Conservation (phyloP, 768 basidiomycete genomes). For the Pleurotus pulmonarius region DNA sequence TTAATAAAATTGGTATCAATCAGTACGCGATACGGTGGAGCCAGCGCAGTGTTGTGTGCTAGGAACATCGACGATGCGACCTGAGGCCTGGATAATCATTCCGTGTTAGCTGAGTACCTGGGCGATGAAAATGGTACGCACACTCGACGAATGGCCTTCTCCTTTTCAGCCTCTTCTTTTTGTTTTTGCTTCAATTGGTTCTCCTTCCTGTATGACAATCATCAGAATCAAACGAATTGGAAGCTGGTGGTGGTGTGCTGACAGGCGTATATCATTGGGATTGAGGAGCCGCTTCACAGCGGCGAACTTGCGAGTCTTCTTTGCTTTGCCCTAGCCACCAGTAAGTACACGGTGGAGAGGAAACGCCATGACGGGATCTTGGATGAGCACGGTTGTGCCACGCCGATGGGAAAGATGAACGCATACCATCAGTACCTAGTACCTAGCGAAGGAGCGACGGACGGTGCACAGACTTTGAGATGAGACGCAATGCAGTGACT, state of each 20-base stretch:
- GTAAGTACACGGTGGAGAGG: neutral
- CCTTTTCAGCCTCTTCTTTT: conserved; percentile 78
- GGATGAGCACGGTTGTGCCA: neutral
- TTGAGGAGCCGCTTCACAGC: conserved; percentile 90
- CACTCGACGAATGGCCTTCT: conserved; percentile 75
- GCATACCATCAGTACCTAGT: neutral
- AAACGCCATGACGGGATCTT: neutral
- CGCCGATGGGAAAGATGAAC: neutral
- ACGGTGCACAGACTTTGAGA: neutral
- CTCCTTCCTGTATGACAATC: conserved; percentile 66
- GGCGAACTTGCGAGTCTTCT: conserved; percentile 94
- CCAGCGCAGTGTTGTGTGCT: conserved; percentile 91
- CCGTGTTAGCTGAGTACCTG: conserved; percentile 5
- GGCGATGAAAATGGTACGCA: conserved; percentile 35
- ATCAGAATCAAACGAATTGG: conserved; percentile 8
- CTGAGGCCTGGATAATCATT: conserved; percentile 53
- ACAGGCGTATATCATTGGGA: conserved; percentile 92
- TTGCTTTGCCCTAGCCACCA: conserved; percentile 70
- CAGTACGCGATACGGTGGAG: conserved; percentile 94
- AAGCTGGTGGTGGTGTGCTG: conserved; percentile 20
- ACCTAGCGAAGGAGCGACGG: neutral
- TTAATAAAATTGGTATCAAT: conserved; percentile 99
- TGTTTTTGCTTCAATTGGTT: conserved; percentile 88
- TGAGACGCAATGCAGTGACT: neutral
- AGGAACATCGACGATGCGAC: conserved; percentile 92